These are phyloP conservation scores for Aureobasidium sp. DNA, from an alignment of 2,329 filamentous ascomycete species.

Conservation along the genomic window DNA sequence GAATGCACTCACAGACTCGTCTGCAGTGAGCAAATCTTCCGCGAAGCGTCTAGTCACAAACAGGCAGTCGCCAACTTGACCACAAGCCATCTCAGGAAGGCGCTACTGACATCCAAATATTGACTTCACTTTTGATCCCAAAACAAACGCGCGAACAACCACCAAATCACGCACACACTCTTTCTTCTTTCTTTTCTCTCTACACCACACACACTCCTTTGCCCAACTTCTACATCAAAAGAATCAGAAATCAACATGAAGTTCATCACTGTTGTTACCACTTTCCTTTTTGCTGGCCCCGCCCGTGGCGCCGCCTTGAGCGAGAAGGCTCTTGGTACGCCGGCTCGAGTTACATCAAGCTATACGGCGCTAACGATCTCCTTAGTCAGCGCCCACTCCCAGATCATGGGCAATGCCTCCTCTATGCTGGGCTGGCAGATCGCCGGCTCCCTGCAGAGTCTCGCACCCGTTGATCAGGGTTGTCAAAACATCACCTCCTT, in stretches of 20 bases:
- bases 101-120: neutral
- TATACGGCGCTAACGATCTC: neutral
- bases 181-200: neutral
- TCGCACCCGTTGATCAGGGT: slow-evolving; percentile 13
- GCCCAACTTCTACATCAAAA: neutral
- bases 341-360: neutral
- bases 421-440: slow-evolving; percentile 26
- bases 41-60: neutral
- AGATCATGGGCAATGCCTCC: slow-evolving; percentile 22
- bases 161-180: neutral
- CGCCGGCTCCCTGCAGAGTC: slow-evolving; percentile 20
- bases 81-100: neutral
- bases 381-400: neutral
- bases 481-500: slow-evolving; percentile 20
- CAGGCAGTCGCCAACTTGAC: neutral
- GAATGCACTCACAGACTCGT: neutral
- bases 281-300: neutral
- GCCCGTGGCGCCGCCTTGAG: neutral
- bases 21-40: neutral
- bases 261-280: neutral
- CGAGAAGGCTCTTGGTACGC: neutral
- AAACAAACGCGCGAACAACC: neutral
- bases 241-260: neutral
- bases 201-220: neutral
- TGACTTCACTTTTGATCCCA: neutral